A percentile compares a stretch with the other conserved stretches of the same genome.
Conservation (phyloP, 805 yeast genomes). For the Saturnispora kantuleensis region DNA sequence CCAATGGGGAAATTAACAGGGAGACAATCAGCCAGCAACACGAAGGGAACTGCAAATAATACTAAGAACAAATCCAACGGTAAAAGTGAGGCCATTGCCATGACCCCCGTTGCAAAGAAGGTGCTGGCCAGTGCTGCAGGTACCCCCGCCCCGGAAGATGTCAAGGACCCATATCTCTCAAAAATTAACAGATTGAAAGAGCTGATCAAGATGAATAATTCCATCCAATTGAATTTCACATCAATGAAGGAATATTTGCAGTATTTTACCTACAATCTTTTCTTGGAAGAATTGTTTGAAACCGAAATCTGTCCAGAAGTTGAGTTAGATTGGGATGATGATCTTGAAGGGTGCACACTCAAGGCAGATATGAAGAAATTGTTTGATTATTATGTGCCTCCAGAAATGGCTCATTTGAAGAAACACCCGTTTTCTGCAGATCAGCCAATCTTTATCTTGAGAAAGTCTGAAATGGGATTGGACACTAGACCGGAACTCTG, state of each 20-base stretch:
- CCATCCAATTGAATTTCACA: slow-evolving; percentile 28
- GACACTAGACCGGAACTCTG: slow-evolving; percentile 34
- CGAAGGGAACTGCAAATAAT: too few species aligned
- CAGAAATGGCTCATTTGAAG: slow-evolving; percentile 42
- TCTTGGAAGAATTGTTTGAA: slow-evolving; percentile 49
- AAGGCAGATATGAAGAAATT: slow-evolving; percentile 37
- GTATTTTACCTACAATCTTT: slow-evolving; percentile 52
- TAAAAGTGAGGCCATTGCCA: too few species aligned
- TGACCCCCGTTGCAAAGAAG: too few species aligned
- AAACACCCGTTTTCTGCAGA: slow-evolving; percentile 50
- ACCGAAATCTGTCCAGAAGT: slow-evolving; percentile 38
- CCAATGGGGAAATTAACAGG: too few species aligned
- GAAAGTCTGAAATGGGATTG: slow-evolving; percentile 33
- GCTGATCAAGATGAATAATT: slow-evolving; percentile 17
- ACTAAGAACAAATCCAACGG: too few species aligned
- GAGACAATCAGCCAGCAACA: too few species aligned
- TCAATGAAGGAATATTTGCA: slow-evolving; percentile 42
- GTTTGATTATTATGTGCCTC: slow-evolving; percentile 38
- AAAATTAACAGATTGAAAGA: slow-evolving; percentile 14
- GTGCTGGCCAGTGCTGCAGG: too few species aligned
- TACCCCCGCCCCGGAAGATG: not conserved
- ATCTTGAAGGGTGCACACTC: slow-evolving; percentile 29
- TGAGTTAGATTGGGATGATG: slow-evolving; percentile 25
- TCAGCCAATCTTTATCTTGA: slow-evolving; percentile 47
- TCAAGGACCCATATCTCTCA: not conserved